Evolutionary conservation across 805 yeast genomes (phyloP).

Genomic region (Suhomyces prunicola): DNA sequence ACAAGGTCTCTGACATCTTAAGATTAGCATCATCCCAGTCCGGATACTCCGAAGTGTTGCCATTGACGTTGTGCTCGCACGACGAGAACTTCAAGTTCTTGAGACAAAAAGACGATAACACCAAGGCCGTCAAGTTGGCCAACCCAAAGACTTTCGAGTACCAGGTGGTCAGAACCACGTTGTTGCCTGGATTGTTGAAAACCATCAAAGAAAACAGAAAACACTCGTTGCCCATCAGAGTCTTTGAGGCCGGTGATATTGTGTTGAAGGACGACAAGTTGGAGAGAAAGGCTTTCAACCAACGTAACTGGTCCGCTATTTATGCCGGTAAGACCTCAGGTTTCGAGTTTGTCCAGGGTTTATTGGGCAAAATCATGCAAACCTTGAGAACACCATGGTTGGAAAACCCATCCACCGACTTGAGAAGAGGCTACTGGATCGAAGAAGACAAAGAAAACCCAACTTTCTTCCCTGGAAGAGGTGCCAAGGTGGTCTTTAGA

Average conservation of each 20-base stretch:
- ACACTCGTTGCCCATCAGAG: conserved; percentile 90
- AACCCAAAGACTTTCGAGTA: conserved; percentile 97
- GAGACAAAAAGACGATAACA: conserved; percentile 67
- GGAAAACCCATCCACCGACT: conserved; percentile 48
- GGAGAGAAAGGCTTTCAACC: conserved; percentile 89
- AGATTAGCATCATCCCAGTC: conserved; percentile 90
- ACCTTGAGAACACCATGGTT: conserved; percentile 89
- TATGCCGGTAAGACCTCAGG: conserved; percentile 95
- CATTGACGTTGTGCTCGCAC: conserved; percentile 91
- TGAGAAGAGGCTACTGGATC: conserved; percentile 80
- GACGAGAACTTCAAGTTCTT: conserved; percentile 93
- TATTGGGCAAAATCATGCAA: conserved; percentile 92
- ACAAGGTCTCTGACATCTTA: conserved; percentile 85
- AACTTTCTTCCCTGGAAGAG: conserved; percentile 95
- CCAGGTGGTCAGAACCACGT: conserved; percentile 94
- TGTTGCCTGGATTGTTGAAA: conserved; percentile 91
- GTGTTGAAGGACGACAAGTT: conserved; percentile 74
- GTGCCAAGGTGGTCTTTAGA: conserved; percentile 83
- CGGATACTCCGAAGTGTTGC: conserved; percentile 95
- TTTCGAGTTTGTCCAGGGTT: conserved; percentile 91
- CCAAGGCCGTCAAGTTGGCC: conserved; percentile 83
- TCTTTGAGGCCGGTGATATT: conserved; percentile 93
- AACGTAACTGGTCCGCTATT: conserved; percentile 92
- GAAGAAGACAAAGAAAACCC: conserved; percentile 63
- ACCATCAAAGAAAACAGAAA: conserved; percentile 95